Conservation (phyloP, 2,329 filamentous ascomycete species). For the Xylaria sp. region DNA sequence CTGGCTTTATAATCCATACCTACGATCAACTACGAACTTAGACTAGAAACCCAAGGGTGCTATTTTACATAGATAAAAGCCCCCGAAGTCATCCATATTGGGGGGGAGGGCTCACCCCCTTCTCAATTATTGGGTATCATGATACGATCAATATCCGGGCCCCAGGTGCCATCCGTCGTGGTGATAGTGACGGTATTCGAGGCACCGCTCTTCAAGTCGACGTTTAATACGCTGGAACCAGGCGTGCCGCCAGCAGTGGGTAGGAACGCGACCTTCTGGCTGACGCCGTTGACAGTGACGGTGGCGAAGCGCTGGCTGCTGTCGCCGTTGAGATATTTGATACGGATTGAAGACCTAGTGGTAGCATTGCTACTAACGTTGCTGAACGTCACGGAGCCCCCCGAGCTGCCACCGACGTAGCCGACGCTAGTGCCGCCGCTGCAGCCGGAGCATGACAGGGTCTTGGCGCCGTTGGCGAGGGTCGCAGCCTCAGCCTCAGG, state of each 20-base stretch:
- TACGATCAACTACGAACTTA: too few relatives aligned
- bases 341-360: conserved; percentile 56
- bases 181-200: conserved; percentile 55
- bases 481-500: conserved; percentile 58
- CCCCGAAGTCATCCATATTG: background rate
- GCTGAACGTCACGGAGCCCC: conserved; percentile 54
- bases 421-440: conserved; percentile 57
- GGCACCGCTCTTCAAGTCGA: conserved; percentile 51
- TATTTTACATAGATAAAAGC: background rate
- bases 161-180: conserved; percentile 48
- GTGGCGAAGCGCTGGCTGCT: conserved; percentile 56
- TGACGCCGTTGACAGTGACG: conserved; percentile 61
- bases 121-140: conserved; percentile 51
- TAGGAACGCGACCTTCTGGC: conserved; percentile 59
- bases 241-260: conserved; percentile 52
- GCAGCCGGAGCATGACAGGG: conserved; percentile 57
- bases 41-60: too few relatives aligned
- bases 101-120: background rate
- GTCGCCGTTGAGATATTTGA: conserved; percentile 64
- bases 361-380: conserved; percentile 51
- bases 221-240: conserved; percentile 54
- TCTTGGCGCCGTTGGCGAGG: conserved; percentile 52
- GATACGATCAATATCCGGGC: conserved; percentile 59
- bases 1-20: too few relatives aligned
- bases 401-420: conserved; percentile 57